phyloP scores from a whole-genome alignment of 768 basidiomycete genomes.

The Boletellus ananiceps region DNA sequence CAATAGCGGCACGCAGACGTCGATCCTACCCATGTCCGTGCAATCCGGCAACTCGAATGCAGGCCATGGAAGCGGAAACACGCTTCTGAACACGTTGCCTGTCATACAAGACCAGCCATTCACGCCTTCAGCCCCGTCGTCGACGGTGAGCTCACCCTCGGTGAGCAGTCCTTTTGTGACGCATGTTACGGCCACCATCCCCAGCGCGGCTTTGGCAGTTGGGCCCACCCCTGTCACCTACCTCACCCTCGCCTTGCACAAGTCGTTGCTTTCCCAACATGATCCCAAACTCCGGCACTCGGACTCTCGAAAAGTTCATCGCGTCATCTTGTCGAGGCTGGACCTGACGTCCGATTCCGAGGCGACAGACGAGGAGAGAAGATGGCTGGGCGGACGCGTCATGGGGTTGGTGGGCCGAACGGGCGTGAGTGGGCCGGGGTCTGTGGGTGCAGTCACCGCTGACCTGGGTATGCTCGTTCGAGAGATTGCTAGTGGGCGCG shows the following conservation, averaged over 20 bases:
- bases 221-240: slow-evolving; percentile 7
- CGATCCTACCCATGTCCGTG: slow-evolving; percentile 27
- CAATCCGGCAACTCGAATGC: slow-evolving; percentile 14
- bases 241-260: slow-evolving; percentile 26
- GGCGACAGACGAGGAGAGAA: slow-evolving; percentile 29
- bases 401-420: slow-evolving; percentile 38
- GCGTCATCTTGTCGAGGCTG: slow-evolving; percentile 56
- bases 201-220: slow-evolving; percentile 3
- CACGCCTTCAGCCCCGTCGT: not conserved
- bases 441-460: slow-evolving; percentile 42
- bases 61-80: slow-evolving; percentile 8
- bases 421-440: slow-evolving; percentile 37
- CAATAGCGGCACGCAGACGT: slow-evolving; percentile 14
- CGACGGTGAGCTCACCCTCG: slow-evolving; percentile 7
- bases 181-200: slow-evolving; percentile 7
- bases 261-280: slow-evolving; percentile 24
- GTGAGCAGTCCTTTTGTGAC: slow-evolving; percentile 5
- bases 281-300: slow-evolving; percentile 31
- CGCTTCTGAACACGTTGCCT: slow-evolving; percentile 20
- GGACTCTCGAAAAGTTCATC: slow-evolving; percentile 58
- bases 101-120: slow-evolving; percentile 6
- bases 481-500: slow-evolving; percentile 34
- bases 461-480: slow-evolving; percentile 53
- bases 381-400: slow-evolving; percentile 29
- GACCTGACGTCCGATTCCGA: slow-evolving; percentile 37